A percentile compares a stretch with the other conserved stretches of the same genome.
These are phyloP conservation scores for Prinsepia uniflora DNA, from an alignment of 306 rosid genomes.

Conservation along the genomic window DNA sequence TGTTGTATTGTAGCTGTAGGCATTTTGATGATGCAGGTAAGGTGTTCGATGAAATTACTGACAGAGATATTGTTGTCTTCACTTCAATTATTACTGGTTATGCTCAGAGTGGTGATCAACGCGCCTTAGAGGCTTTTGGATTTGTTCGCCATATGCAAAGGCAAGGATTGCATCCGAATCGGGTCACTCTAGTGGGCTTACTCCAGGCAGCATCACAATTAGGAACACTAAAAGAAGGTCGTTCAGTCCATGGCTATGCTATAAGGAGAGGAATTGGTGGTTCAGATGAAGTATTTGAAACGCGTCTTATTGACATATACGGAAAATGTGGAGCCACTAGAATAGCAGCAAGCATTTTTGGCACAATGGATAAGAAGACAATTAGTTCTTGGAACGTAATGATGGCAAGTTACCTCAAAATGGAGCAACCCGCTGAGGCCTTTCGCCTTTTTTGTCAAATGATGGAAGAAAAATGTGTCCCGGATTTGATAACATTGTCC, in stretches of 20 bases:
- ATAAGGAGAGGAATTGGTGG: slow-evolving; percentile 41
- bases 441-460: slow-evolving; percentile 30
- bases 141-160: slow-evolving; percentile 39
- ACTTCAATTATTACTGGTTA: slow-evolving; percentile 47
- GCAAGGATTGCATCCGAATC: slow-evolving; percentile 30
- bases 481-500: slow-evolving; percentile 47
- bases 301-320: slow-evolving; percentile 52
- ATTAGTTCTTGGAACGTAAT: slow-evolving; percentile 44
- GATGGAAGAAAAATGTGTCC: slow-evolving; percentile 34
- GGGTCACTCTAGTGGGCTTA: slow-evolving; percentile 48
- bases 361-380: slow-evolving; percentile 31
- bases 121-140: slow-evolving; percentile 29
- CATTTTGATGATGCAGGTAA: slow-evolving; percentile 27
- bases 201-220: slow-evolving; percentile 34
- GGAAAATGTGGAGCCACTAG: slow-evolving; percentile 36
- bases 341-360: slow-evolving; percentile 35
- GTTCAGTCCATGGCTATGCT: slow-evolving; percentile 45
- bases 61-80: slow-evolving; percentile 42
- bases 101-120: slow-evolving; percentile 26
- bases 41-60: slow-evolving; percentile 48
- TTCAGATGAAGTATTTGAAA: slow-evolving; percentile 45
- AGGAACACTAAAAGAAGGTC: slow-evolving; percentile 29
- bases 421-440: slow-evolving; percentile 34
- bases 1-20: slow-evolving; percentile 26
- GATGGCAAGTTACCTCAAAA: slow-evolving; percentile 34